Base-by-base conservation (phyloP, 2,329 filamentous ascomycete genomes). In the Sporothrix phasma region DNA sequence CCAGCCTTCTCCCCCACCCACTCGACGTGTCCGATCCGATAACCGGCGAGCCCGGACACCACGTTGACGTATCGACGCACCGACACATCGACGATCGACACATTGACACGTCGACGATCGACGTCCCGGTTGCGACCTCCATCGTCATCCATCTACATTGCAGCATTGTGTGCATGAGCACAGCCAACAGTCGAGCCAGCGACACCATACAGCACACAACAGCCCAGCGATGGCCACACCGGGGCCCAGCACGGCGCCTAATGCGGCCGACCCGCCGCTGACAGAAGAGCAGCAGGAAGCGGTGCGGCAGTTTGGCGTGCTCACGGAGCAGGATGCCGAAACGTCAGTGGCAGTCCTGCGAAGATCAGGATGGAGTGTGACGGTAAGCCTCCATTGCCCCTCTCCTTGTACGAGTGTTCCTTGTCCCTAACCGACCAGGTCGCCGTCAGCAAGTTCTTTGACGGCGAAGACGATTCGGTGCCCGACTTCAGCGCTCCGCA, bases 381-480 rank as follows among this genome's bases (percentile, higher is more conserved):
- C 93, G 80, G 90, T 92, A 62, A n/a, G 65, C 62, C 11, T 34
- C 11, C 24, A 1, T 1, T 37, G 5, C 11, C 11, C 31, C 2
- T 7, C n/a, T 6, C 41, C 24, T n/a, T 15, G 24, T 7, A 0
- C 34, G 7, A 3, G 1, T 62, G 11, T 19, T 17, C 29, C 5
- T 45, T 22, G 13, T 46, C 13, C 13, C 62, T 45, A 45, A 46
- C 53, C n/a, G 13, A 15, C 4, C 73, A 97, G 88, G 96, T 97
- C 71, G 93, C 94, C 65, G 93, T 99, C 68, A 86, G 94, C 68
- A 95, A 95, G 73, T 97, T 97, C 83, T 99, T 97, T 74, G 94
- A 99, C 72, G 94, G 94, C 69, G 94, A 97, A 15, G 59, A 62
- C 17, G 39, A 43, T 22, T 26, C 41, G 19, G 37, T 46, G 29